Conservation (phyloP, 495 filamentous ascomycete genomes). For the Astrothelium subdiscretum region DNA sequence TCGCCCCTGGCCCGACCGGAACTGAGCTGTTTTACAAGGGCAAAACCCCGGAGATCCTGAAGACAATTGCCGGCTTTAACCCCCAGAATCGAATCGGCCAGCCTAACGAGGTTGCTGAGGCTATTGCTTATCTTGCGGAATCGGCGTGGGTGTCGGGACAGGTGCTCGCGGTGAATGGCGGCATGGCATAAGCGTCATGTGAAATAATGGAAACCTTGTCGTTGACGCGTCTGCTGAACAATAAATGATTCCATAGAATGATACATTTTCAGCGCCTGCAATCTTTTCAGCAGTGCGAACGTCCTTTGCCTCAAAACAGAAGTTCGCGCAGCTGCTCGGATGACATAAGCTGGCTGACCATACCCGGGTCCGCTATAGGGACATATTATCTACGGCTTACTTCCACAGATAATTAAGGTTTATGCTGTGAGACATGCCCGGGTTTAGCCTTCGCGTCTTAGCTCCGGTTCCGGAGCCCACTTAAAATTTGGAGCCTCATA, state of each 20-base stretch:
- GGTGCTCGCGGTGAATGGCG: background rate
- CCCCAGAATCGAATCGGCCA: slow-evolving; percentile 46
- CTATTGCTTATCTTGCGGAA: slow-evolving; percentile 33
- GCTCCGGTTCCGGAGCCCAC: background rate
- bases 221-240: background rate
- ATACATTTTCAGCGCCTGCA: background rate
- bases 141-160: background rate
- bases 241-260: background rate
- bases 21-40: slow-evolving; percentile 56
- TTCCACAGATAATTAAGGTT: background rate
- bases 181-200: background rate
- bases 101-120: slow-evolving; percentile 53
- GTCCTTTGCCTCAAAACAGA: background rate
- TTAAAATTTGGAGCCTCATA: background rate
- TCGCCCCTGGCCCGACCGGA: slow-evolving; percentile 54
- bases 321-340: background rate
- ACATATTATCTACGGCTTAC: too few species aligned
- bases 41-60: slow-evolving; percentile 48
- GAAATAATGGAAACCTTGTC: background rate
- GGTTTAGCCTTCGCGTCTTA: background rate
- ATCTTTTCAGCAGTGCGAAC: background rate
- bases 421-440: background rate
- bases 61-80: slow-evolving; percentile 39
- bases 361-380: background rate
- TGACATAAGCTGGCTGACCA: background rate